phyloP scores from a whole-genome alignment of 345 rosid genomes.

The Euphorbia tirucalli region DNA sequence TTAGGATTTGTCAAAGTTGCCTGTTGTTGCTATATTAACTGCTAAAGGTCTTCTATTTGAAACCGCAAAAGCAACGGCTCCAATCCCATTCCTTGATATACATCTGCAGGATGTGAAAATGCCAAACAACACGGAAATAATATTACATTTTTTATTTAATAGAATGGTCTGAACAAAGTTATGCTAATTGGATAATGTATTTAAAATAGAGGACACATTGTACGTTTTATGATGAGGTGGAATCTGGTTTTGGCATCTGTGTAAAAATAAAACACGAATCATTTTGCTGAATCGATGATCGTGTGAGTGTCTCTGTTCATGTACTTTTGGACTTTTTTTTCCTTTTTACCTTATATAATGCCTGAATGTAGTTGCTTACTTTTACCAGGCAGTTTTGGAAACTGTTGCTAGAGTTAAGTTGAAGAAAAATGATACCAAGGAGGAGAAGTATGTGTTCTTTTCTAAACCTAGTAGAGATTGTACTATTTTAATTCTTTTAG shows the following conservation, averaged over 20 bases:
- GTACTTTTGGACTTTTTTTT: not conserved
- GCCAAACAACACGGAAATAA: not conserved
- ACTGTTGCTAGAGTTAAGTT: constrained; percentile 79
- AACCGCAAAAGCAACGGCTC: not conserved
- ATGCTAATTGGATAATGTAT: not conserved
- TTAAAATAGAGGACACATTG: not conserved
- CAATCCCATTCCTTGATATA: not conserved
- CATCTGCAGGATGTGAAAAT: not conserved
- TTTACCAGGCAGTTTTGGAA: constrained; percentile 79
- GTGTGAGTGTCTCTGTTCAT: not conserved
- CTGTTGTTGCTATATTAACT: not conserved
- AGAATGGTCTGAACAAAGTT: not conserved
- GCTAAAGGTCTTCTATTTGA: not conserved
- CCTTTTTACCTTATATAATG: not conserved
- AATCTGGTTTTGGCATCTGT: not conserved
- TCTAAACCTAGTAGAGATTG: constrained; percentile 10
- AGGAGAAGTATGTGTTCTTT: constrained; percentile 65
- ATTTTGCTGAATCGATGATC: not conserved
- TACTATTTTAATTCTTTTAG: not conserved
- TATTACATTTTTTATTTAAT: not conserved
- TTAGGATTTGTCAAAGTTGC: not conserved
- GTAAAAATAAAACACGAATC: not conserved
- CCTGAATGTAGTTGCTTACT: constrained; percentile 16
- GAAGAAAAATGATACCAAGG: constrained; percentile 88
- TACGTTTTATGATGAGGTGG: not conserved